phyloP scores from a whole-genome alignment of 768 basidiomycete genomes.

The Xerocomus spinulosus region DNA sequence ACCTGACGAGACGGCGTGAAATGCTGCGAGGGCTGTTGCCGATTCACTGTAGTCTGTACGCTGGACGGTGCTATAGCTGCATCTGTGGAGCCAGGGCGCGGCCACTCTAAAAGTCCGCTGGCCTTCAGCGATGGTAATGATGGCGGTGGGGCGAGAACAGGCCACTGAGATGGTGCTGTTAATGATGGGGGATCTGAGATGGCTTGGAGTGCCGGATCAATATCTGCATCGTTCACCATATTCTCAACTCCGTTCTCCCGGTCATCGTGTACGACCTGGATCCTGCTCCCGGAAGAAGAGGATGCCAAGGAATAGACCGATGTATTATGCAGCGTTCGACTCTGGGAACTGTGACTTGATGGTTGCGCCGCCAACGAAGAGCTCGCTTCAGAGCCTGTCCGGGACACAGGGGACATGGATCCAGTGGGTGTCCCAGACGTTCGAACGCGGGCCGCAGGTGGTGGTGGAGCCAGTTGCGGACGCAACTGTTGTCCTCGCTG shows the following conservation, averaged over 20 bases:
- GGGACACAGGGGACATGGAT: slow-evolving; percentile 21
- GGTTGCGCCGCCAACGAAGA: slow-evolving; percentile 18
- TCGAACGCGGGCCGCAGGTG: slow-evolving; percentile 23
- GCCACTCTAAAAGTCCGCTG: slow-evolving; percentile 61
- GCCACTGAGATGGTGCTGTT: slow-evolving; percentile 15
- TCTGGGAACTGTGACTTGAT: slow-evolving; percentile 30
- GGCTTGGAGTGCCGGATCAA: slow-evolving; percentile 31
- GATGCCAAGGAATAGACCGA: slow-evolving; percentile 26
- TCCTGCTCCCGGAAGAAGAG: slow-evolving; percentile 17
- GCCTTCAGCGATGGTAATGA: slow-evolving; percentile 71
- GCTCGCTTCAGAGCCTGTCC: slow-evolving; percentile 17
- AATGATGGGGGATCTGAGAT: slow-evolving; percentile 18
- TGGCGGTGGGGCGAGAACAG: slow-evolving; percentile 21
- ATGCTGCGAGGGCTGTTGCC: slow-evolving; percentile 25
- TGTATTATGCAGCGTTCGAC: slow-evolving; percentile 35
- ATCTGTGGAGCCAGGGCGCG: slow-evolving; percentile 41
- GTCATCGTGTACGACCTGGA: slow-evolving; percentile 17
- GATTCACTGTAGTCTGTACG: slow-evolving; percentile 9
- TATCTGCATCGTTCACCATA: slow-evolving; percentile 23
- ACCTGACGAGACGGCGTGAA: slow-evolving; percentile 16
- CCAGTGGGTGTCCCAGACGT: slow-evolving; percentile 8
- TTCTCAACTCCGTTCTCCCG: slow-evolving; percentile 28
- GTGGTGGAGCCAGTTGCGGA: slow-evolving; percentile 23
- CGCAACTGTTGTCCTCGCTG: slow-evolving; percentile 17
- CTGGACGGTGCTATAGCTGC: slow-evolving; percentile 9